Base-by-base conservation (phyloP, 352 stramenopile genomes). In the Phytophthora ramorum region DNA sequence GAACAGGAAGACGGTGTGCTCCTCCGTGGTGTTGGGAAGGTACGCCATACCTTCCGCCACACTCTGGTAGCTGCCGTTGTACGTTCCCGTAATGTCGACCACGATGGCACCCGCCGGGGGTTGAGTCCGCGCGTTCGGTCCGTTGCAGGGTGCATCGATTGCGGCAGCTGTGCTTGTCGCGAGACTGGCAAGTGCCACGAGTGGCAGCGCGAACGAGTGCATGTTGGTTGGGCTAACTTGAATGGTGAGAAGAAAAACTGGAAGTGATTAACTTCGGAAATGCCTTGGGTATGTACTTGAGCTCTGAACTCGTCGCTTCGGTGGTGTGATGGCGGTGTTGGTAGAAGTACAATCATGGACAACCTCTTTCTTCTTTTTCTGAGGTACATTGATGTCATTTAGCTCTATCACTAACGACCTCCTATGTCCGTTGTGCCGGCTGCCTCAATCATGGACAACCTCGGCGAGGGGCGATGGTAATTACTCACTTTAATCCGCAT, bases 21-120 rank as follows among this genome's bases (percentile, higher is more conserved):
- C 38, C 1, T 46, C 62, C 20, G 62, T 70, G 16, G 54, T 65
- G 62, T 70, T 65, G n/a, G 62, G 37, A 19, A 69, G 19, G 20
- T 64, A 19, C 7, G 53, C 38, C 7, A 69, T 28, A 7, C 45
- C 54, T 12, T 59, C 55, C 10, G 46, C 44, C 22, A 70, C 41
- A 0, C 43, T 65, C 17, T 34, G 55, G 47, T 49, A 70, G 55
- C 46, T 70, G 13, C 54, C 46, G 3, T 16, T 28, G 32, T 65
- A 58, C 9, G 19, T 12, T 8, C 62, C 62, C 8, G 46, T 60
- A 10, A 19, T 45, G 47, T 70, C 54, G 34, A 70, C 55, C 38
- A 65, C 55, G 17, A 60, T 56, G 9, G 62, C 54, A 9, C 19
- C 54, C 0, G n/a, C 14, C 19, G 62, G 62, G 14, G 62, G 54